These are phyloP conservation scores for Fusarium sp. DNA, from an alignment of 2,329 filamentous ascomycete genomes.

Conservation along the genomic window DNA sequence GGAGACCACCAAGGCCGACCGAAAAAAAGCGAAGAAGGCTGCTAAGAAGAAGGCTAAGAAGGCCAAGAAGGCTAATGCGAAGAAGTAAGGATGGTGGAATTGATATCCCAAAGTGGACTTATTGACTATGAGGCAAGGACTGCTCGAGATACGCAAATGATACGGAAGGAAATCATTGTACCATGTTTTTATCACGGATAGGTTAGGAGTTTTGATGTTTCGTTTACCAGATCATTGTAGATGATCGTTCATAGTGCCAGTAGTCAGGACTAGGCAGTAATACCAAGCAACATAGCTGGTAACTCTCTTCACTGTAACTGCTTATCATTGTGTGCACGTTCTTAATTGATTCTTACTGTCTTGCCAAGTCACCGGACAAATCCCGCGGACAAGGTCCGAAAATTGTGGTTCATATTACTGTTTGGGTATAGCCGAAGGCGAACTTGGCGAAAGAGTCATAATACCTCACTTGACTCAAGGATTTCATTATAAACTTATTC, in stretches of 20 bases:
- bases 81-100: neutral
- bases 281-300: neutral
- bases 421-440: neutral
- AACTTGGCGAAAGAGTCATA: too few species aligned
- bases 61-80: neutral
- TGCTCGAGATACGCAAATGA: neutral
- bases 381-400: neutral
- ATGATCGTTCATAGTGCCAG: too few species aligned
- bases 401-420: neutral
- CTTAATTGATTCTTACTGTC: too few species aligned
- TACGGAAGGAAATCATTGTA: accelerated
- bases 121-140: accelerated
- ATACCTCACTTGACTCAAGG: too few species aligned
- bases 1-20: neutral
- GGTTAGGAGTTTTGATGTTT: neutral
- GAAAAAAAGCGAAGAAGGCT: neutral
- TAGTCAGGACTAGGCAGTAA: neutral
- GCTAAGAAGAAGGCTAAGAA: neutral
- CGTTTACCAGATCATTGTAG: neutral
- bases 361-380: neutral
- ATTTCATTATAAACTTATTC: accelerated
- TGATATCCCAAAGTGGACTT: accelerated
- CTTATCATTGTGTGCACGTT: too few species aligned
- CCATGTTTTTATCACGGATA: neutral
- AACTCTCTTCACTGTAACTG: neutral